phyloP scores from a whole-genome alignment of 176 grass and related monocot species.

The Rhynchospora breviuscula region DNA sequence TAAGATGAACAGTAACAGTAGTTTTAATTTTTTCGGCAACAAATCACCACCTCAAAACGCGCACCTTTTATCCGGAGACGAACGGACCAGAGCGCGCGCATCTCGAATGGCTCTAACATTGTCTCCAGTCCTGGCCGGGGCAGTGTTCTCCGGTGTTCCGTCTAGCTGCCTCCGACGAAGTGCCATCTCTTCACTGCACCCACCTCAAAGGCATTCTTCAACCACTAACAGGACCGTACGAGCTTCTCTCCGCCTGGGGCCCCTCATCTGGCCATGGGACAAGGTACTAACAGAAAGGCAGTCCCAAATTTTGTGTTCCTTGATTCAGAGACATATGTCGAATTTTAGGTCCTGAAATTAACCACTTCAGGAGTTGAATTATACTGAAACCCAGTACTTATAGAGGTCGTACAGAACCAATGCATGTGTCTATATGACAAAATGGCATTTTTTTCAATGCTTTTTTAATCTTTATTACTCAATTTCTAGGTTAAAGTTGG shows the following conservation, averaged over 20 bases:
- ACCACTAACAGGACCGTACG: constrained; percentile 16
- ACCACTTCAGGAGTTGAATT: not conserved
- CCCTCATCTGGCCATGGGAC: constrained; percentile 97
- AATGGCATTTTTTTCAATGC: not conserved
- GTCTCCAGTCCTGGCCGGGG: not conserved
- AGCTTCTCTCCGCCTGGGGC: constrained; percentile 42
- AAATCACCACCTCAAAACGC: constrained; percentile 4
- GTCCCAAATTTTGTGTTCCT: not conserved
- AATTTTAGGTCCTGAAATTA: not conserved
- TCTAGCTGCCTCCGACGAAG: not conserved
- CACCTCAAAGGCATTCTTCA: not conserved
- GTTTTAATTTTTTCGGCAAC: no score
- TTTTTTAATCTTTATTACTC: not conserved
- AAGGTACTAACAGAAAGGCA: constrained; percentile 37
- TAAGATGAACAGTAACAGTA: no score
- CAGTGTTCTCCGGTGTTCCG: constrained; percentile 14
- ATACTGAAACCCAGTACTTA: not conserved
- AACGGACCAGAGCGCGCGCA: not conserved
- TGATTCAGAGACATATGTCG: not conserved
- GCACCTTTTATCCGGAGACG: constrained; percentile 3
- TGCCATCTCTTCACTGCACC: not conserved
- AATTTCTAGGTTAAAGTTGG: constrained; percentile 70
- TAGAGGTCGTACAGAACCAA: not conserved
- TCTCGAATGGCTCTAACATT: constrained; percentile 11
- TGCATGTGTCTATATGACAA: not conserved